These are phyloP conservation scores for Phytophthora boehmeriae DNA, from an alignment of 352 stramenopile genomes.

Conservation along the genomic window DNA sequence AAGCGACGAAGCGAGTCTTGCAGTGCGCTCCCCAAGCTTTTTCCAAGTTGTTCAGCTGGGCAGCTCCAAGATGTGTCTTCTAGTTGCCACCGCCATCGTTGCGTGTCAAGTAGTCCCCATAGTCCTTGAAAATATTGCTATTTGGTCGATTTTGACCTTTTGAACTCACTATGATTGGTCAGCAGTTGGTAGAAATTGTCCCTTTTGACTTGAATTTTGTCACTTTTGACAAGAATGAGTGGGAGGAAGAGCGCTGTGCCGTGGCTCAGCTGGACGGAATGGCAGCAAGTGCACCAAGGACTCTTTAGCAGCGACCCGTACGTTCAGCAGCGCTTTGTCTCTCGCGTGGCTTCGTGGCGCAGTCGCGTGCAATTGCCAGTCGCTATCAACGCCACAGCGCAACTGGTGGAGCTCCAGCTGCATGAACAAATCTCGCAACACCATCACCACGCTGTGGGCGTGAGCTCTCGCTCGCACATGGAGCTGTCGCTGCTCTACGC, in stretches of 20 bases:
- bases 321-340: slow-evolving; percentile 58
- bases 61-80: not conserved
- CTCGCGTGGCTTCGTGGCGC: slow-evolving; percentile 70
- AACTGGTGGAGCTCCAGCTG: slow-evolving; percentile 77
- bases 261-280: slow-evolving; percentile 80
- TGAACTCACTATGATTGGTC: not conserved
- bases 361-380: slow-evolving; percentile 77
- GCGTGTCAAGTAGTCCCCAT: not conserved
- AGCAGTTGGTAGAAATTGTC: not conserved
- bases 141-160: not conserved
- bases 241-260: slow-evolving; percentile 50
- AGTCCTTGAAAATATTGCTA: slow-evolving; percentile 1
- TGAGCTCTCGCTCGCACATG: slow-evolving; percentile 78
- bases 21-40: not conserved
- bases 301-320: slow-evolving; percentile 59
- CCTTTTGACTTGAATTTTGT: not conserved
- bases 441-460: slow-evolving; percentile 69
- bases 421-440: slow-evolving; percentile 74
- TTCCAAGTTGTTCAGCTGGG: not conserved
- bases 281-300: slow-evolving; percentile 63
- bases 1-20: slow-evolving; percentile 9
- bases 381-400: slow-evolving; percentile 75
- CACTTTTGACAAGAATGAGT: slow-evolving; percentile 38
- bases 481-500: slow-evolving; percentile 79
- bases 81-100: not conserved